Evolutionary conservation across 2,329 filamentous ascomycete genomes (phyloP), one percentile per base, ranked within the genome.

Genomic region (Colletotrichum simmondsii): DNA sequence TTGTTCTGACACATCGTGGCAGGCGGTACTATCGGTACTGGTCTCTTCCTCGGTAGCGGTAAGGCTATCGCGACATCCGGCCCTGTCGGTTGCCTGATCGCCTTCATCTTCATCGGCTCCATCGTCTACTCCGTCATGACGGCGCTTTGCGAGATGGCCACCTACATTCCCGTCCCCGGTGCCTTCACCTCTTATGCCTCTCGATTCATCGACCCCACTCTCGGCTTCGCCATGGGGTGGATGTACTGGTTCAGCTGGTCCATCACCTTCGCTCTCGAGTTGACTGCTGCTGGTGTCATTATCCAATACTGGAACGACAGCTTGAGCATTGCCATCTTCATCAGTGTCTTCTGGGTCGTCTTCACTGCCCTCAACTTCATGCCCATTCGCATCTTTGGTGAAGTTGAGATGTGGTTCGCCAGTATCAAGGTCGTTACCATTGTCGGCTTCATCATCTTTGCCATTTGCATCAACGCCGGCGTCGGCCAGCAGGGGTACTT

Each of bases 211-310:
- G 91, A 94, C 78, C 91, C 90, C 12, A 91, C 91, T 68, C 85
- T 95, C 60, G 93, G 92, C 8, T 95, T 95, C 77, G 88, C 93
- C 24, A 93, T 95, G 88, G 93, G 94, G 24, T 95, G 93, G 93
- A 91, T 94, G 72, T 95, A 95, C 82, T 95, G 92, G 92, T 95
- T 95, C 79, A 92, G 89, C 49, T 95, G 92, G 92, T 87, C 91
- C 22, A 90, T 92, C 70, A 94, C 93, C 0, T 93, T 90, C 76
- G 92, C 92, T 0, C 87, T 95, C 10, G 93, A 95, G 79, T 85
- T 95, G 52, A 93, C 91, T 0, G 92, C 92, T 0, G 91, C 92
- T 1, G 93, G 92, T 5, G 84, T 95, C 60, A 93, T 95, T 68
- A 93, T 95, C 74, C 91, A 94, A 79, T 95, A 92, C 81, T 95